Percentiles rank a stretch among this genome's conserved stretches.
phyloP scores from a whole-genome alignment of 2,329 filamentous ascomycete genomes.

The Proliferodiscus dingleyae region DNA sequence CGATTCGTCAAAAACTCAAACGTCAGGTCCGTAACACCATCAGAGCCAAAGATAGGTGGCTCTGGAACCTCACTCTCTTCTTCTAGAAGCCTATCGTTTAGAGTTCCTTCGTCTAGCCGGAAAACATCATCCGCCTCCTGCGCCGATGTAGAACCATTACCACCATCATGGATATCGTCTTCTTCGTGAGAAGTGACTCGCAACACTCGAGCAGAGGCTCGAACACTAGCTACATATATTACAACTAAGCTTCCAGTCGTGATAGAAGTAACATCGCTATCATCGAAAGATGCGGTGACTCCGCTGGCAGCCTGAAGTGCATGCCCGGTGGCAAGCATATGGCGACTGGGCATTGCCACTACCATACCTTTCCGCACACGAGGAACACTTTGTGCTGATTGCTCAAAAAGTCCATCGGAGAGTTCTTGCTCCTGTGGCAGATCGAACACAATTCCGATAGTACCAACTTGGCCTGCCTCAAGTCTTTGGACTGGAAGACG shows the following conservation, averaged over 20 bases:
- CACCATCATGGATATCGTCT: conserved; percentile 22
- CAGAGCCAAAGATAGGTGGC: conserved; percentile 35
- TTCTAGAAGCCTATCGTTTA: conserved; percentile 36
- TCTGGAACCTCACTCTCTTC: conserved; percentile 30
- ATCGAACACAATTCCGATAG: conserved; percentile 71
- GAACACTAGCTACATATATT: conserved; percentile 81
- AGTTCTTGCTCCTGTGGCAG: conserved; percentile 33
- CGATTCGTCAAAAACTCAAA: conserved; percentile 64
- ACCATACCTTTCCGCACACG: conserved; percentile 78
- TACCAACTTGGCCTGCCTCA: conserved; percentile 79
- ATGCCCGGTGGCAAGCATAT: conserved; percentile 51
- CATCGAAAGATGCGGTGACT: conserved; percentile 66
- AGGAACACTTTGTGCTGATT: conserved; percentile 31
- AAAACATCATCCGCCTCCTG: conserved; percentile 48
- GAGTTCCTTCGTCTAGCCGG: conserved; percentile 47
- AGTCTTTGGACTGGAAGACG: conserved; percentile 75
- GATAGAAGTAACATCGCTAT: conserved; percentile 57
- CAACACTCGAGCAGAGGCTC: conserved; percentile 72
- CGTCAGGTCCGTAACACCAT: conserved; percentile 46
- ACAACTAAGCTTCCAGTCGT: conserved; percentile 67
- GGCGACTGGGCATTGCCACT: conserved; percentile 56
- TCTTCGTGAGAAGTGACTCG: conserved; percentile 36
- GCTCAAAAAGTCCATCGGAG: conserved; percentile 30
- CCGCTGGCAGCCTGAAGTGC: conserved; percentile 62
- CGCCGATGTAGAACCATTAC: conserved; percentile 6